Conservation (phyloP, 2,329 filamentous ascomycete genomes). For the Peltaster fructicola region DNA sequence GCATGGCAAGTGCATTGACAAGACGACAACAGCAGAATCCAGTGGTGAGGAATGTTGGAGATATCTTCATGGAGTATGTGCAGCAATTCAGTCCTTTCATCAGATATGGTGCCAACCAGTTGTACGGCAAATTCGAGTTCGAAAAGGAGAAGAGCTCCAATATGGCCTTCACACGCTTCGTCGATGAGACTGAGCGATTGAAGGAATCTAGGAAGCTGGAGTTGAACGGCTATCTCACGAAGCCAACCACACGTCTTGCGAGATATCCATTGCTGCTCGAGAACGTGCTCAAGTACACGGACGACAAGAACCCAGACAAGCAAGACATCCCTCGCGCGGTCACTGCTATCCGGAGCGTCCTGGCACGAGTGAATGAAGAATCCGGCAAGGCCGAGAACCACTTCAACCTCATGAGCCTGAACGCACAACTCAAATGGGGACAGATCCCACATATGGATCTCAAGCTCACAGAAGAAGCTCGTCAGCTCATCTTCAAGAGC, state of each 20-base stretch:
- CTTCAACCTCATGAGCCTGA: slow-evolving; percentile 83
- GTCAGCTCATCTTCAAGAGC: slow-evolving; percentile 87
- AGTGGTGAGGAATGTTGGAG: slow-evolving; percentile 75
- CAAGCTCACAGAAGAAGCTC: slow-evolving; percentile 81
- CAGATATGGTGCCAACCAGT: slow-evolving; percentile 82
- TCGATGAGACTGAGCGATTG: slow-evolving; percentile 87
- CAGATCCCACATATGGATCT: slow-evolving; percentile 83
- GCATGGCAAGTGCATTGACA: slow-evolving; percentile 74
- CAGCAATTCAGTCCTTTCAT: slow-evolving; percentile 93
- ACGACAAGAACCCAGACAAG: slow-evolving; percentile 75
- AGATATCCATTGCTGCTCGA: slow-evolving; percentile 86
- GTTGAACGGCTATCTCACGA: slow-evolving; percentile 92
- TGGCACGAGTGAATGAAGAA: slow-evolving; percentile 80
- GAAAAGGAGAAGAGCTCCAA: slow-evolving; percentile 88
- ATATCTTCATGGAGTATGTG: slow-evolving; percentile 85
- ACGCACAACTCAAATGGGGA: slow-evolving; percentile 79
- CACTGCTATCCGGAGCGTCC: slow-evolving; percentile 66
- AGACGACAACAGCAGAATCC: slow-evolving; percentile 77
- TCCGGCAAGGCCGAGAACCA: slow-evolving; percentile 95
- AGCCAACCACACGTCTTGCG: slow-evolving; percentile 86
- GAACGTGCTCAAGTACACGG: slow-evolving; percentile 79
- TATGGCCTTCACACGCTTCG: slow-evolving; percentile 69
- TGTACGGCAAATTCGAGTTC: slow-evolving; percentile 95
- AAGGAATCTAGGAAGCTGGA: slow-evolving; percentile 96
- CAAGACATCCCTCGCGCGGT: slow-evolving; percentile 84